Conservation (phyloP, 495 filamentous ascomycete genomes). For the Trichoderma orchidacearum region DNA sequence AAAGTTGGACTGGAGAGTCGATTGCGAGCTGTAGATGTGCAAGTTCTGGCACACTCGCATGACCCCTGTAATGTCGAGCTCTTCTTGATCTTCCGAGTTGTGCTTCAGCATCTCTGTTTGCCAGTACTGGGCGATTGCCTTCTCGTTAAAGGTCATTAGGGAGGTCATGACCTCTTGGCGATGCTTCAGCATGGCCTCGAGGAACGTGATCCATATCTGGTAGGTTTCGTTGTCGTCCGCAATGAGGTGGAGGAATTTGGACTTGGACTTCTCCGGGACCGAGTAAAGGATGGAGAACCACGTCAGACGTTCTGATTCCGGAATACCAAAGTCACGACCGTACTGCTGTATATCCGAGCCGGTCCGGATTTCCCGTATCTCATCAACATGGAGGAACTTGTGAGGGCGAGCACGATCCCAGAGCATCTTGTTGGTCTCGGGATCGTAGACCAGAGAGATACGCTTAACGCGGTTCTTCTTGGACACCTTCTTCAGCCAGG, state of each 20-base stretch:
- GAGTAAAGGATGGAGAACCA: slow-evolving; percentile 89
- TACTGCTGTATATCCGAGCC: slow-evolving; percentile 82
- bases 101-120: slow-evolving; percentile 66
- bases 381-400: slow-evolving; percentile 84
- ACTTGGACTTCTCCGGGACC: slow-evolving; percentile 53
- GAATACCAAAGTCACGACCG: slow-evolving; percentile 63
- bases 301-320: slow-evolving; percentile 44
- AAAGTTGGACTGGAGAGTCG: slow-evolving; percentile 64
- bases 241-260: slow-evolving; percentile 69
- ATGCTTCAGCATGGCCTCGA: slow-evolving; percentile 67
- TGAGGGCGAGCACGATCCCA: slow-evolving; percentile 71
- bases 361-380: slow-evolving; percentile 78
- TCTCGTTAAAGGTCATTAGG: slow-evolving; percentile 67
- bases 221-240: slow-evolving; percentile 56
- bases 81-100: slow-evolving; percentile 48
- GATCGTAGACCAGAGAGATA: slow-evolving; percentile 63
- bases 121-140: slow-evolving; percentile 71
- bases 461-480: slow-evolving; percentile 62
- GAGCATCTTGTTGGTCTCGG: slow-evolving; percentile 66
- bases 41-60: slow-evolving; percentile 73
- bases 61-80: slow-evolving; percentile 60
- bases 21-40: slow-evolving; percentile 74
- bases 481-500: slow-evolving; percentile 62
- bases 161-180: slow-evolving; percentile 82
- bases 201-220: slow-evolving; percentile 63